phyloP scores from a whole-genome alignment of 192 early-diverging fungal genomes.

The Mortierella antarctica region DNA sequence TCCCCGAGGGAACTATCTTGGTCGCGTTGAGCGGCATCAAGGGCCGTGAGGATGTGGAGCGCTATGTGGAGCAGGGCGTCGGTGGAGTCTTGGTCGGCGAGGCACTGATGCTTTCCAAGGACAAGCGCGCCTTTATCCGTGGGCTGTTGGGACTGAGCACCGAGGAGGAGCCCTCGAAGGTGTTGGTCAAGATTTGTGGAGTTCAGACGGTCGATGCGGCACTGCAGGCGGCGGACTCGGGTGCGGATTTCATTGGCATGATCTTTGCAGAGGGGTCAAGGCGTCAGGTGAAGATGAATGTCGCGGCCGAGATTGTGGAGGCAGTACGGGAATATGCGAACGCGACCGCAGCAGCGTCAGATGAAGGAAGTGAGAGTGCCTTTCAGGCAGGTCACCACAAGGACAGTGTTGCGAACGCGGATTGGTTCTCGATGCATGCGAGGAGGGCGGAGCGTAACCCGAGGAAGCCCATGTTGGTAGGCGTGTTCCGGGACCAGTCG shows the following conservation, averaged over 20 bases:
- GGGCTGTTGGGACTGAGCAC: slow-evolving; percentile 65
- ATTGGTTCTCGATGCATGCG: slow-evolving; percentile 65
- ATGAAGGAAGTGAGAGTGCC: not conserved
- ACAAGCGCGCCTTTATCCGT: slow-evolving; percentile 81
- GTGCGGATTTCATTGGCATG: slow-evolving; percentile 93
- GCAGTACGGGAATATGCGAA: slow-evolving; percentile 64
- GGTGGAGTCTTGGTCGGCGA: slow-evolving; percentile 92
- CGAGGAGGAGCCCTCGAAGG: slow-evolving; percentile 30
- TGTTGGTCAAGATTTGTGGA: slow-evolving; percentile 94
- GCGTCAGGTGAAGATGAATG: slow-evolving; percentile 75
- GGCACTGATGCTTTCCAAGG: slow-evolving; percentile 87
- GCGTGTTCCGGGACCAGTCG: slow-evolving; percentile 92
- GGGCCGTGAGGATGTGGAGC: slow-evolving; percentile 81
- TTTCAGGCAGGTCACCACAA: not conserved
- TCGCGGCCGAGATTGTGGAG: slow-evolving; percentile 77
- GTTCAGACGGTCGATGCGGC: slow-evolving; percentile 87
- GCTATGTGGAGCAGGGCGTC: slow-evolving; percentile 82
- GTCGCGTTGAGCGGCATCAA: slow-evolving; percentile 94
- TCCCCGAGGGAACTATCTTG: slow-evolving; percentile 78
- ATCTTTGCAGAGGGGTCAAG: slow-evolving; percentile 89
- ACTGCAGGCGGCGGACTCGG: slow-evolving; percentile 73
- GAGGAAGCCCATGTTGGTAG: slow-evolving; percentile 85
- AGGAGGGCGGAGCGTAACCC: slow-evolving; percentile 49
- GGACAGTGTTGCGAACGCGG: slow-evolving; percentile 35
- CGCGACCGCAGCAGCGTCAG: slow-evolving; percentile 27